Conservation (phyloP, 805 yeast genomes). For the Brettanomyces naardenensis region DNA sequence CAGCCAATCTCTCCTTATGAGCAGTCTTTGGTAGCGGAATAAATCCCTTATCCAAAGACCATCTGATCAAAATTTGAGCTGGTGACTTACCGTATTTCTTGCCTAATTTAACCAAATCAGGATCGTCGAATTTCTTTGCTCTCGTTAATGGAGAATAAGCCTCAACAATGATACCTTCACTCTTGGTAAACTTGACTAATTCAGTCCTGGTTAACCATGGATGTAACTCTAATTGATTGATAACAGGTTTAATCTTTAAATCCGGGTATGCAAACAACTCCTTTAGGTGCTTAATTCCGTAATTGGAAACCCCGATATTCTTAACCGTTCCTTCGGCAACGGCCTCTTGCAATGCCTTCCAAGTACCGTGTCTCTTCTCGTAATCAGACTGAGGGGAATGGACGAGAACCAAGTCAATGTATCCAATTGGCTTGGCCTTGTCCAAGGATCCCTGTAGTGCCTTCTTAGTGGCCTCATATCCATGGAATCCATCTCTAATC, state of each 20-base stretch:
- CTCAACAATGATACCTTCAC: slow-evolving; percentile 41
- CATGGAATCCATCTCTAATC: slow-evolving; percentile 23
- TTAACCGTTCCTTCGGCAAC: slow-evolving; percentile 42
- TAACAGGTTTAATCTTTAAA: slow-evolving; percentile 34
- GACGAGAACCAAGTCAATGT: slow-evolving; percentile 46
- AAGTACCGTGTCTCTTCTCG: slow-evolving; percentile 38
- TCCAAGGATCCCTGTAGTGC: slow-evolving; percentile 36
- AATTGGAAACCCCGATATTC: slow-evolving; percentile 59
- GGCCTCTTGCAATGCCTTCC: slow-evolving; percentile 49
- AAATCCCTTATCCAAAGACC: slow-evolving; percentile 61
- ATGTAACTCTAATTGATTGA: slow-evolving; percentile 44
- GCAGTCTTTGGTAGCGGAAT: slow-evolving; percentile 32
- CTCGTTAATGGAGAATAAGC: slow-evolving; percentile 64
- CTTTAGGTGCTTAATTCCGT: slow-evolving; percentile 46
- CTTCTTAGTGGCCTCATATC: slow-evolving; percentile 30
- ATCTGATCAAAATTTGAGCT: slow-evolving; percentile 56
- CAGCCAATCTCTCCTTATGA: slow-evolving; percentile 27
- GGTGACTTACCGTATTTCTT: slow-evolving; percentile 39
- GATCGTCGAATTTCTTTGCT: slow-evolving; percentile 39
- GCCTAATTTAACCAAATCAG: slow-evolving; percentile 35
- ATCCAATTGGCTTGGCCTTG: slow-evolving; percentile 35
- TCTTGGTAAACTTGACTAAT: slow-evolving; percentile 34
- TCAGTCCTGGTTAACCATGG: slow-evolving; percentile 42
- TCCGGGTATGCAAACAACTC: slow-evolving; percentile 42
- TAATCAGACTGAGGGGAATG: slow-evolving; percentile 45